Conservation (phyloP, 2,329 filamentous ascomycete species). For the Microdochium bolleyi region DNA sequence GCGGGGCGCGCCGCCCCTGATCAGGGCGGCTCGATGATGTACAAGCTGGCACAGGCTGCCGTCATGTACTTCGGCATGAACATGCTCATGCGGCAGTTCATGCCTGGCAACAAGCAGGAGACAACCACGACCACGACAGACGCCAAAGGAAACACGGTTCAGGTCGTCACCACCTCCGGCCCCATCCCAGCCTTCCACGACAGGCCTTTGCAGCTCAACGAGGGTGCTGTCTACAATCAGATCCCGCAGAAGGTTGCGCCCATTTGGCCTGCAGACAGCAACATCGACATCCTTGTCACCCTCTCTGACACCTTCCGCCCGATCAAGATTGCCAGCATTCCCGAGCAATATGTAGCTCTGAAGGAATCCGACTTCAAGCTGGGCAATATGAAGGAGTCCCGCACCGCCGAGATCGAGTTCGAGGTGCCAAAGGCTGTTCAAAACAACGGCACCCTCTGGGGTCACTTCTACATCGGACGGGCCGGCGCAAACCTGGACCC, state of each 20-base stretch:
- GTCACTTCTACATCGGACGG: constrained; percentile 84
- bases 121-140: constrained; percentile 37
- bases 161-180: constrained; percentile 40
- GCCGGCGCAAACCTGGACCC: constrained; percentile 73
- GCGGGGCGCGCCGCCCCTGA: constrained; percentile 18
- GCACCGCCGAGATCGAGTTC: constrained; percentile 71
- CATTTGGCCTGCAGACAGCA: constrained; percentile 76
- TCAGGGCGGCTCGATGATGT: constrained; percentile 28
- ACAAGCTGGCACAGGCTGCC: constrained; percentile 42
- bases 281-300: constrained; percentile 77
- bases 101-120: constrained; percentile 33
- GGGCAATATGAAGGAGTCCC: constrained; percentile 71
- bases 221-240: constrained; percentile 54
- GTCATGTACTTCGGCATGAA: constrained; percentile 53
- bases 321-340: constrained; percentile 56
- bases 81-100: constrained; percentile 45
- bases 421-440: constrained; percentile 72
- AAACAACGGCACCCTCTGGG: constrained; percentile 89
- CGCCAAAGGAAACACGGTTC: constrained; percentile 42
- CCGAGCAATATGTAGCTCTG: constrained; percentile 64
- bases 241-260: constrained; percentile 70
- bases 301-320: constrained; percentile 69
- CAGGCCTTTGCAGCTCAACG: constrained; percentile 52
- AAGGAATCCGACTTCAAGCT: constrained; percentile 74
- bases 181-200: constrained; percentile 57